Evolutionary conservation across 192 early-diverging fungal species (phyloP), one percentile per base, ranked within the genome.

Genomic region (Coemansia sp.): DNA sequence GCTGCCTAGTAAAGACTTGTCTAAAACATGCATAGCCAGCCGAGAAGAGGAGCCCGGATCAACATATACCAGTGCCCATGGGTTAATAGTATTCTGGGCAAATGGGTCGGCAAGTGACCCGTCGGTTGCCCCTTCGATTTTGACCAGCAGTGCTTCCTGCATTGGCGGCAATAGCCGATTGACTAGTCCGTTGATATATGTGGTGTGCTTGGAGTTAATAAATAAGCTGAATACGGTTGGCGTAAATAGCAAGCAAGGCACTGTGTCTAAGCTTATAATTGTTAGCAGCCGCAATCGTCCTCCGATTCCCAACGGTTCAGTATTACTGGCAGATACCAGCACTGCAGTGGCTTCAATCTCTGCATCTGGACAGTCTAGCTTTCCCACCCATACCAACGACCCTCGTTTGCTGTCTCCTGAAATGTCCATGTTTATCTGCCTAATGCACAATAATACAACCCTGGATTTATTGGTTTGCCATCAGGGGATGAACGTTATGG

Each of bases 1-100:
- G 10, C 32, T 9, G 32, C 6, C 32, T 5, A 34, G 1, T 34
- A 10, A 34, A 11, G 41, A 39, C 37, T 47, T 30, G 28, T 52
- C 57, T 21, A 76, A 56, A 30, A 76, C 10, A n/a, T 76, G 73
- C 40, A 69, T 37, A n/a, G 55, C 58, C 38, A 76, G 31, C 1
- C 56, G 59, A 20, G 43, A 20, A 23, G 47, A 45, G 1, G 20
- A 7, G 6, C 0, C 5, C 36, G 40, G 40, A 20, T 36, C 53
- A 10, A 34, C 40, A 34, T 76, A 76, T 4, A 76, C 32, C 6
- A 34, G 6, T 34, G 32, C 32, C 32, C 32, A 34, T 34, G 32
- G 32, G 6, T 34, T 34, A 34, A 34, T 7, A 10, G 10, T 7
- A 40, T 38, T 26, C 3, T 52, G 45, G 1, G 42, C 57, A 38